phyloP scores from a whole-genome alignment of 768 basidiomycete genomes.

The Candolleomyces eurysporus region DNA sequence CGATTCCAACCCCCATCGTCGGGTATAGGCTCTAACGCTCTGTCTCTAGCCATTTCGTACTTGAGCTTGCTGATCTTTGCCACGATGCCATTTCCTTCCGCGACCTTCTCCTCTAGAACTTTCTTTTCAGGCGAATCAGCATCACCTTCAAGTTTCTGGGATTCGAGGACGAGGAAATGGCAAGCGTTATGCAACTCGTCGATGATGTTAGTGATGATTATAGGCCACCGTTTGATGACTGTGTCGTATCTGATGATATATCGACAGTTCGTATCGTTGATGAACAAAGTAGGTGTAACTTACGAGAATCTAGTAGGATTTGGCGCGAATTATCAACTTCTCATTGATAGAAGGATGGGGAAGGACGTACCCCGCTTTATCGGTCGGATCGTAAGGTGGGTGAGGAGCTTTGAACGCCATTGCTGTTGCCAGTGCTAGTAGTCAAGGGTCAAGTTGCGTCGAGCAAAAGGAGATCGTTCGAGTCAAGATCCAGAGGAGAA shows the following conservation, averaged over 20 bases:
- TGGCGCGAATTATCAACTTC: not conserved
- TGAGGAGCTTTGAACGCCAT: constrained; percentile 42
- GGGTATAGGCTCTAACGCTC: constrained; percentile 67
- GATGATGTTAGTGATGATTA: constrained; percentile 80
- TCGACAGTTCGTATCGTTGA: not conserved
- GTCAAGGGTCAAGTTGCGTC: not conserved
- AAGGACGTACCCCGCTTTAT: constrained; percentile 53
- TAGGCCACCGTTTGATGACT: constrained; percentile 75
- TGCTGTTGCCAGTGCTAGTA: not conserved
- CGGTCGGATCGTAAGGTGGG: constrained; percentile 73
- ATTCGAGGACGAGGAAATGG: constrained; percentile 53
- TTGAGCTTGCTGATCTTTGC: constrained; percentile 73
- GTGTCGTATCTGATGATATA: constrained; percentile 66
- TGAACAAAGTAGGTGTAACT: constrained; percentile 6
- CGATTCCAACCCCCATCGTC: constrained; percentile 73
- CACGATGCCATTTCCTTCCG: constrained; percentile 81
- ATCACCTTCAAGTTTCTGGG: constrained; percentile 20
- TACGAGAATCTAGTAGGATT: constrained; percentile 59
- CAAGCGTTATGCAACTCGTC: constrained; percentile 72
- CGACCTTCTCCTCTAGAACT: constrained; percentile 41
- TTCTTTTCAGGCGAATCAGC: constrained; percentile 19
- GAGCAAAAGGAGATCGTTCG: not conserved
- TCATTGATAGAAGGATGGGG: not conserved
- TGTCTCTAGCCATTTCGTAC: constrained; percentile 85
- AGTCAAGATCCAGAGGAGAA: not conserved